A percentile compares a stretch with the other conserved stretches of the same genome.
phyloP scores from a whole-genome alignment of 2,329 filamentous ascomycete genomes.

The Colletotrichum brevisporum region DNA sequence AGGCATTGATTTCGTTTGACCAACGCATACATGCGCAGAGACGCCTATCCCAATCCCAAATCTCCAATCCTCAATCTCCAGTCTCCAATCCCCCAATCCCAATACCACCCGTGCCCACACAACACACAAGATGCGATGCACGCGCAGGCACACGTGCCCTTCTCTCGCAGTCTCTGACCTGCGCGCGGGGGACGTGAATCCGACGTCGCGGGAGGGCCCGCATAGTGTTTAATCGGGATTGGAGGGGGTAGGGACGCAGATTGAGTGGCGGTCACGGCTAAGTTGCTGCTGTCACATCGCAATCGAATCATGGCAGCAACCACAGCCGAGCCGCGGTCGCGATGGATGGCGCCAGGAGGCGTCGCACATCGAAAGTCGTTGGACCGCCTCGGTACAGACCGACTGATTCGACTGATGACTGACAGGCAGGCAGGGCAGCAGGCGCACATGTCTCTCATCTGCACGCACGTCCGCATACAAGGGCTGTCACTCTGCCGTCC shows the following conservation, averaged over 20 bases:
- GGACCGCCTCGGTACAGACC: background rate
- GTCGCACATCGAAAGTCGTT: constrained; percentile 10
- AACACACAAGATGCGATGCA: constrained; percentile 1
- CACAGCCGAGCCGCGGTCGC: background rate
- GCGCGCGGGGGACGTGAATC: constrained; percentile 32
- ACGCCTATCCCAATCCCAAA: constrained; percentile 19
- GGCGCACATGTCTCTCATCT: background rate
- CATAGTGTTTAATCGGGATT: constrained; percentile 23
- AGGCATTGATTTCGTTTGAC: background rate
- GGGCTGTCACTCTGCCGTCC: too few relatives aligned
- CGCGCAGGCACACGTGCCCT: too few relatives aligned
- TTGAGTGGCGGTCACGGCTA: background rate
- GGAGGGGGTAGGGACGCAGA: too few relatives aligned
- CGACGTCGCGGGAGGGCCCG: constrained; percentile 33
- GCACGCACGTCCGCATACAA: too few relatives aligned
- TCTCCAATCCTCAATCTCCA: background rate
- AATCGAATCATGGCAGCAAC: constrained; percentile 6
- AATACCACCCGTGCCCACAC: background rate
- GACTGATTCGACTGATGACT: too few relatives aligned
- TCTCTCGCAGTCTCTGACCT: constrained; percentile 23
- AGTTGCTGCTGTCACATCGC: constrained; percentile 20
- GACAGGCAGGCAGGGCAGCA: background rate
- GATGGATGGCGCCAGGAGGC: constrained; percentile 3
- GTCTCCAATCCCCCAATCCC: background rate
- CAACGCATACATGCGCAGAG: constrained; percentile 28